Base-by-base conservation (phyloP, 768 basidiomycete genomes). In the Cyathus striatus region DNA sequence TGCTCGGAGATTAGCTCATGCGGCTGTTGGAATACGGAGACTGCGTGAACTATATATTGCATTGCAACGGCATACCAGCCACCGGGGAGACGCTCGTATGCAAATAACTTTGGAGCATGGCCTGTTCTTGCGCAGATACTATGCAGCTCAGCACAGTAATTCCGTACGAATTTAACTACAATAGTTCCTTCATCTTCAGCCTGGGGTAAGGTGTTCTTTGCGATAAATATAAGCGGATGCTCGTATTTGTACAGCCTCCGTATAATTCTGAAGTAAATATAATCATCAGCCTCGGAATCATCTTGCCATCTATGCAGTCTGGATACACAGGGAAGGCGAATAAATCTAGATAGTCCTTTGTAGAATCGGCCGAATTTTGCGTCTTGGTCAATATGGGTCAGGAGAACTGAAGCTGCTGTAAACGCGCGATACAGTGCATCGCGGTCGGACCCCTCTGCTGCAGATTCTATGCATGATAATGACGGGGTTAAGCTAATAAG, bases 61-160 rank as follows among this genome's bases (percentile, higher is more conserved):
- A 61, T 58, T 5, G 53, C 58, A 1, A 60, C 45, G 14, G 41
- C 54, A 25, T 38, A 46, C 60, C 60, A 61, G 9, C 60, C 57
- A 21, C 58, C 60, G 32, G 59, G 55, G 21, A 63, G 51, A 17
- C 12, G 9, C 38, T 60, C 49, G 35, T 45, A 58, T 13, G 42
- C 59, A 40, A 55, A 43, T 9, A 63, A 24, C 23, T 23, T 7
- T 1, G 59, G 61, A 10, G 61, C 61, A 38, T 48, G 48, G 12
- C 56, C 51, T 5, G 27, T 22, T 14, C 33, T 27, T 13, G 48
- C 43, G 40, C 60, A 62, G 38, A 51, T 43, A 2, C 38, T 22
- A 44, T 63, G 61, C 40, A 54, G 41, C 13, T 51, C 49, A 6
- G 25, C 30, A 7, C 38, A 50, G 41, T 61, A 60, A 22, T 40